Base-by-base conservation (phyloP, 441 rosid species). In the Syzygium malaccense region DNA sequence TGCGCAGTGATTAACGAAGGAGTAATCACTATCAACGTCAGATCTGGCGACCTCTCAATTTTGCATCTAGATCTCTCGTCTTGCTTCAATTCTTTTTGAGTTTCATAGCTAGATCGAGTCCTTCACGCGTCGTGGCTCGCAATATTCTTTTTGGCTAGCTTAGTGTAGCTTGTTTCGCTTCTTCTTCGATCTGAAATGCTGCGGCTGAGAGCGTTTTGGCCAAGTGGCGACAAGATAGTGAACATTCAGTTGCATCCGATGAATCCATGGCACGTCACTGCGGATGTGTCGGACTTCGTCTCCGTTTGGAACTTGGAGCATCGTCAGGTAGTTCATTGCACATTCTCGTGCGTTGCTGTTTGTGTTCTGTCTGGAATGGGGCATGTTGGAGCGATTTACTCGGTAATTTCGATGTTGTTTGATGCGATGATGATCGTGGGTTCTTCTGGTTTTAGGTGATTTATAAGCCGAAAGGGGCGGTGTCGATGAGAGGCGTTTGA, bases 291-390 rank as follows among this genome's bases (percentile, higher is more conserved):
- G 4, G 99, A 98, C 95, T 96, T 95, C 92, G 99, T 97, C 89
- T 94, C 97, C 58, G 98, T 98, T 83, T 98, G 99, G 99, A 98
- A 98, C 89, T 98, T 99, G 99, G 99, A 98, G 90, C 98, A 96
- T 89, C 99, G 99, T 51, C 99, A 96, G 97, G 99, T 93, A 53
- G 41, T 33, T 56, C 62, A 41, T 19, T 49, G 15, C 32, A 49
- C 32, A 32, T 9, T 55, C 71, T 11, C 26, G 62, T 5, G 32
- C 12, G 5, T 60, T 12, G 30, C 64, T 58, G 15, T 26, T 14
- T 58, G 62, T 51, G 15, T 51, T 51, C 6, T 57, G 14, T 13
- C 6, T 25, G 64, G 30, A 25, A n/a, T 5, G 30, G n/a, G n/a
- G 28, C 45, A 41, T n/a, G 64, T 58, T 28, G 66, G 32, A 14